phyloP scores from a whole-genome alignment of 1,284 basidiomycete species.

The Xerocomus cyaneibrunnescens region DNA sequence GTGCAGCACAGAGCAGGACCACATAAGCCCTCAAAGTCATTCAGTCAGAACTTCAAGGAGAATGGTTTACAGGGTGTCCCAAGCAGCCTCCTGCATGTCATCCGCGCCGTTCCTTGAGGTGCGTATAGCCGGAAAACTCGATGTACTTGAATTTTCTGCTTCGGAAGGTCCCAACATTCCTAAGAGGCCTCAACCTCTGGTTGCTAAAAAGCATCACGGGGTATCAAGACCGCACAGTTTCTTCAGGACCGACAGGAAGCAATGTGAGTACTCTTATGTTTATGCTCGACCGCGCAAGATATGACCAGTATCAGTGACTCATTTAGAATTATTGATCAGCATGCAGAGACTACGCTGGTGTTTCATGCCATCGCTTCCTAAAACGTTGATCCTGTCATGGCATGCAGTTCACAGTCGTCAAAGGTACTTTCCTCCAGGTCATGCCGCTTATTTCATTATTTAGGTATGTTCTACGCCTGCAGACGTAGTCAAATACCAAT shows the following conservation, averaged over 20 bases:
- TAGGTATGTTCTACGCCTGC: slow-evolving; percentile 52
- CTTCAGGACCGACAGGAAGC: slow-evolving; percentile 3
- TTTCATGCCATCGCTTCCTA: background rate
- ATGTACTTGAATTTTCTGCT: background rate
- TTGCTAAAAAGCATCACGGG: background rate
- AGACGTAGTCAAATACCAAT: background rate
- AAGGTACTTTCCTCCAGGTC: slow-evolving; percentile 87
- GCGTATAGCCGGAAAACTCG: too few species aligned
- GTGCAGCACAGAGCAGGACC: slow-evolving; percentile 59
- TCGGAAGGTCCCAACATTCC: background rate
- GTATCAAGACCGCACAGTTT: background rate
- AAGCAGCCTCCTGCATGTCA: background rate
- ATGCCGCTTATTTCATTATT: slow-evolving; percentile 89
- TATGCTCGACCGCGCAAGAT: too few species aligned
- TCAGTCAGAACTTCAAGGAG: background rate
- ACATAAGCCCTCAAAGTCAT: slow-evolving; percentile 38
- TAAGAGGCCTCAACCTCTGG: background rate
- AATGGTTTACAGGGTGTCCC: background rate
- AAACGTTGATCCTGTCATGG: slow-evolving; percentile 12
- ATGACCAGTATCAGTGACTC: background rate
- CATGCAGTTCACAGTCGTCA: slow-evolving; percentile 67
- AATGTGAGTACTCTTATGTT: background rate
- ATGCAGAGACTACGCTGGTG: background rate
- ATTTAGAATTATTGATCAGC: slow-evolving; percentile 12
- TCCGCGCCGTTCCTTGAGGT: background rate